A percentile compares a stretch with the other conserved stretches of the same genome.
Evolutionary conservation across 805 yeast species (phyloP).

Genomic region (Scheffersomyces amazonensis): DNA sequence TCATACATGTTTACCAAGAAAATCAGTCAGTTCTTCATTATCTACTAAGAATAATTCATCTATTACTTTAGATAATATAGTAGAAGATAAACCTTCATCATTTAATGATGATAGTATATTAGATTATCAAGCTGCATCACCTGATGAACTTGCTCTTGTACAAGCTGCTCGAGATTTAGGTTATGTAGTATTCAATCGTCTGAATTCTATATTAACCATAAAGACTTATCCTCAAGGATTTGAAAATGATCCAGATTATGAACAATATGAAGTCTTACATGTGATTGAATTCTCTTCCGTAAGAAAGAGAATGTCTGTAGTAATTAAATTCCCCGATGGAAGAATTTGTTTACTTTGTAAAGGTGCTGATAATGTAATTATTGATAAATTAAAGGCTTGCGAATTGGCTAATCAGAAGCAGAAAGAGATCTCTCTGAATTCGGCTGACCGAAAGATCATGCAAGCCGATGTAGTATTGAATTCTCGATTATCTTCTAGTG

Average conservation of each 20-base stretch:
- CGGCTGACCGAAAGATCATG: conserved; percentile 61
- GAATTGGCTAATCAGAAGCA: conserved; percentile 63
- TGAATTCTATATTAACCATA: conserved; percentile 56
- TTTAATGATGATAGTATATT: conserved; percentile 8
- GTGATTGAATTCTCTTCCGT: conserved; percentile 81
- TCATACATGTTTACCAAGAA: conserved; percentile 83
- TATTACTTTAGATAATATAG: conserved; percentile 6
- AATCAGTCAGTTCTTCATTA: conserved; percentile 8
- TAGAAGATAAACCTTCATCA: conserved; percentile 5
- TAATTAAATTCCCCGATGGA: conserved; percentile 73
- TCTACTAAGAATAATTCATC: conserved; percentile 1
- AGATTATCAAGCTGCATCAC: conserved; percentile 86
- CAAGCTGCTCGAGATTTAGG: conserved; percentile 96
- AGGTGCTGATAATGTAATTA: conserved; percentile 91
- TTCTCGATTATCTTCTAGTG: conserved; percentile 42
- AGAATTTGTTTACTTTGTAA: conserved; percentile 79
- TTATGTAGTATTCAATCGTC: conserved; percentile 71
- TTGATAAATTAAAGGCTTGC: conserved; percentile 64
- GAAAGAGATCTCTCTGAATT: conserved; percentile 54
- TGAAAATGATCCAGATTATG: conserved; percentile 58
- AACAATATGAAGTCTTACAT: conserved; percentile 73
- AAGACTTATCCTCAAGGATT: conserved; percentile 85
- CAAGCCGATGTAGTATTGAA: conserved; percentile 78
- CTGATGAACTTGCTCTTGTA: conserved; percentile 92
- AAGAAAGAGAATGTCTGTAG: conserved; percentile 92